A percentile compares a stretch with the other conserved stretches of the same genome.
These are phyloP conservation scores for Hyaloraphidium curvatum DNA, from an alignment of 192 early-diverging fungal genomes.

Conservation along the genomic window DNA sequence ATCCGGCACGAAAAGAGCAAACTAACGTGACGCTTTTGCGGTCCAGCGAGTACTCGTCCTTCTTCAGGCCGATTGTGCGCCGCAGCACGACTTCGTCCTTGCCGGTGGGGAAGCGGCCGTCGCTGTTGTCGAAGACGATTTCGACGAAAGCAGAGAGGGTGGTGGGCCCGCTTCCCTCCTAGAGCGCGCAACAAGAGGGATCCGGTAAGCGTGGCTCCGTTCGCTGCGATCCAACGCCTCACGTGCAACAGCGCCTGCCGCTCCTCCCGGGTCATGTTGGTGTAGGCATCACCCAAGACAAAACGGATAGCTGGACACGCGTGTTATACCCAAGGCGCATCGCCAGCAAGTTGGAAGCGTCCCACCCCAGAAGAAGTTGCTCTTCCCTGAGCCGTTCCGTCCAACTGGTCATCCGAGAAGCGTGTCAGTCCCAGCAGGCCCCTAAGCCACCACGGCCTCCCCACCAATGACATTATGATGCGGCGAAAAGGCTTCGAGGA, in stretches of 20 bases:
- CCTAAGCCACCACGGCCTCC: not conserved
- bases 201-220: not conserved
- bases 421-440: not conserved
- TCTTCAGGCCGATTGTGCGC: constrained; percentile 86
- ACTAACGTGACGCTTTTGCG: constrained; percentile 66
- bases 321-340: not conserved
- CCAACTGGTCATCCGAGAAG: constrained; percentile 35
- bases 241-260: constrained; percentile 83
- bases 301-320: constrained; percentile 64
- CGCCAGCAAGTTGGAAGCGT: not conserved
- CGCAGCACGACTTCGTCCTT: constrained; percentile 76
- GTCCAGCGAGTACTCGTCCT: constrained; percentile 97
- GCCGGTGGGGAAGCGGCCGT: constrained; percentile 80
- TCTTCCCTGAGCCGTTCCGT: constrained; percentile 92
- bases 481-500: constrained; percentile 77
- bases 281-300: constrained; percentile 88
- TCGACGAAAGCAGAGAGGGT: constrained; percentile 94
- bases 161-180: constrained; percentile 78
- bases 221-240: constrained; percentile 3
- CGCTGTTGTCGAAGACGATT: constrained; percentile 89
- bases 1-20: not conserved
- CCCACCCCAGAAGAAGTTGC: constrained; percentile 89
- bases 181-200: not conserved
- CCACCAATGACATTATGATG: constrained; percentile 90
- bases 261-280: constrained; percentile 78